Conservation (phyloP, 2,329 filamentous ascomycete species). For the Fusarium sp. region DNA sequence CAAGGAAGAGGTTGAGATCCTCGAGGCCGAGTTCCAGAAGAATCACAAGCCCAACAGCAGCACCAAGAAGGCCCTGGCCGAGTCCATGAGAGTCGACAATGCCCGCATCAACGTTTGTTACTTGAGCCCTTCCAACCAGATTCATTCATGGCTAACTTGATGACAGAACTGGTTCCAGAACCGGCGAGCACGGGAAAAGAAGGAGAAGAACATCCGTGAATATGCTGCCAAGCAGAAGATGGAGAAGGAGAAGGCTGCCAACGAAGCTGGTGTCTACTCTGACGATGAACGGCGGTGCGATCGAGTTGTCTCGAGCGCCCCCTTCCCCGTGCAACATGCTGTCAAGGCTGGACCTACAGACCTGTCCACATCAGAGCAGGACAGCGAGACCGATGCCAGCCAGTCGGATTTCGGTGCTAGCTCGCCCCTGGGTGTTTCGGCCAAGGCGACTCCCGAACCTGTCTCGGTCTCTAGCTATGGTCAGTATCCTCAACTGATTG, state of each 20-base stretch:
- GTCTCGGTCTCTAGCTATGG: conserved; percentile 23
- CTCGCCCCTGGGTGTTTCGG: conserved; percentile 38
- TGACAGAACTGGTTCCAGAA: conserved; percentile 77
- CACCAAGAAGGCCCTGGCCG: conserved; percentile 70
- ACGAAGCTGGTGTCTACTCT: conserved; percentile 42
- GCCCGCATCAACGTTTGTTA: conserved; percentile 70
- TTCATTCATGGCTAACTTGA: conserved; percentile 47
- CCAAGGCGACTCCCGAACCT: conserved; percentile 36
- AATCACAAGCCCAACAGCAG: conserved; percentile 74
- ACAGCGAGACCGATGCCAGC: conserved; percentile 44
- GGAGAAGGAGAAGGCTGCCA: conserved; percentile 49
- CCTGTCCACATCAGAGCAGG: conserved; percentile 38
- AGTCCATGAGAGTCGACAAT: conserved; percentile 71
- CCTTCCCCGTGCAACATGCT: conserved; percentile 50
- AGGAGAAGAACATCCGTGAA: conserved; percentile 66
- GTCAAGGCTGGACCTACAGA: conserved; percentile 16
- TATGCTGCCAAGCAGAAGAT: conserved; percentile 54
- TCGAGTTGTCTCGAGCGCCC: conserved; percentile 56
- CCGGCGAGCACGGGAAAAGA: conserved; percentile 73
- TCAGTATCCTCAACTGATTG: conserved; percentile 42
- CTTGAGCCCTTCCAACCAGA: neutral
- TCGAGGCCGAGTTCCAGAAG: conserved; percentile 72
- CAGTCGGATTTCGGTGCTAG: conserved; percentile 42
- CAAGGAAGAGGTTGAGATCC: conserved; percentile 69
- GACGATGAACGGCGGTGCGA: conserved; percentile 49